Base-by-base conservation (phyloP, 257 asterid species). In the Solanum sitiens region DNA sequence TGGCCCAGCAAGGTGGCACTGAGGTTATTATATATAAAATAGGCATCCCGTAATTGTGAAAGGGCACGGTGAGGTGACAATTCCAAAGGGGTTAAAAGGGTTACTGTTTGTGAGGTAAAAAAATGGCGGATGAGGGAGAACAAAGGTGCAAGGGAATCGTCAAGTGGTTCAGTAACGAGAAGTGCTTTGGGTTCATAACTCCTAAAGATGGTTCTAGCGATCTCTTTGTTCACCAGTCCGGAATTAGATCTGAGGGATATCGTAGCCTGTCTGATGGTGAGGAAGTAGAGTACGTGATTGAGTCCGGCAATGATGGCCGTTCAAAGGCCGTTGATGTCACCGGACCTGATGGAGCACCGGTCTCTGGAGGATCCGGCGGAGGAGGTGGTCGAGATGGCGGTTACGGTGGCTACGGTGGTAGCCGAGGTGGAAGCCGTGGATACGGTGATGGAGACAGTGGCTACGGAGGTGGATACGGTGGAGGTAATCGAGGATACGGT, bases 151-250 rank as follows among this genome's bases (percentile, higher is more conserved):
- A 76, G 91, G 99, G 99, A 0, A 72, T 89, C 2, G 98, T 94
- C 11, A 95, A 95, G 86, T 96, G 99, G 99, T 96, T 96, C 87
- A 93, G 90, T 85, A 98, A 93, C 76, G 95, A 94, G 40, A 96
- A 95, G 68, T 98, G 99, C 0, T 96, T 91, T 56, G 99, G 99
- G 0, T 96, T 96, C 88, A 96, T 96, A 82, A 94, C 96, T 18
- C 98, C 98, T 11, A 94, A 92, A 1, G 98, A 94, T 53, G 99
- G 98, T 6, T 53, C 63, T 53, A 88, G 90, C 80, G 99, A 96
- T 90, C 96, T 94, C 21, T 96, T 96, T 53, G 99, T 96, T 2
- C 99, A 96, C 16, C 98, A 94, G 50, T 92, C 98, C 1, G 94
- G 95, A 18, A 94, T 96, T 92, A 93, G 94, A 89, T 85, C 95